A percentile compares a stretch with the other conserved stretches of the same genome.
Conservation (phyloP, 768 basidiomycete species). For the Suillus discolor region DNA sequence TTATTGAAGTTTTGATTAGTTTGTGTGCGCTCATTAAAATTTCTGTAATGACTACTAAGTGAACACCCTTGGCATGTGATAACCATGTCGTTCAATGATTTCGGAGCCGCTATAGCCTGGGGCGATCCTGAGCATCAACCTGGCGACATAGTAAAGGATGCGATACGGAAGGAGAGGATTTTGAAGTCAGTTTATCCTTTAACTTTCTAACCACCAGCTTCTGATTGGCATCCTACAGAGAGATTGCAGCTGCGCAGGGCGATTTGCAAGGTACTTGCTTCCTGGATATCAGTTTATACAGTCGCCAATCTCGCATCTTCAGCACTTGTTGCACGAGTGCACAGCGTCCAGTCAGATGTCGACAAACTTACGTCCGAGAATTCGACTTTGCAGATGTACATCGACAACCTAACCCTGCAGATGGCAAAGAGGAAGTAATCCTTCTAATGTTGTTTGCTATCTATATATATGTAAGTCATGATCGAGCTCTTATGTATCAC, state of each 20-base stretch:
- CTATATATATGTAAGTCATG: background rate
- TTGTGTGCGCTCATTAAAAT: background rate
- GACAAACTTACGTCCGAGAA: slow-evolving; percentile 81
- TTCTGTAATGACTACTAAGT: background rate
- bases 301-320: slow-evolving; percentile 9
- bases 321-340: slow-evolving; percentile 72
- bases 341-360: slow-evolving; percentile 74
- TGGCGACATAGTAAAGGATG: slow-evolving; percentile 63
- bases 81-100: slow-evolving; percentile 49
- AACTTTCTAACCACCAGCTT: background rate
- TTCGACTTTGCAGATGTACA: slow-evolving; percentile 84
- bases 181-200: background rate
- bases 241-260: slow-evolving; percentile 73
- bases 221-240: slow-evolving; percentile 45
- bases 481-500: background rate
- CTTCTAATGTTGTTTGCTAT: background rate
- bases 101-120: slow-evolving; percentile 51
- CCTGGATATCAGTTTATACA: background rate
- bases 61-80: background rate
- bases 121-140: slow-evolving; percentile 44
- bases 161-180: slow-evolving; percentile 72
- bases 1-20: background rate
- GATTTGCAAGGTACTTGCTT: slow-evolving; percentile 65
- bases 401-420: slow-evolving; percentile 86
- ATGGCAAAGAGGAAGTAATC: slow-evolving; percentile 76